A percentile compares a stretch with the other conserved stretches of the same genome.
phyloP scores from a whole-genome alignment of 768 basidiomycete genomes.

The Exsudoporus frostii region DNA sequence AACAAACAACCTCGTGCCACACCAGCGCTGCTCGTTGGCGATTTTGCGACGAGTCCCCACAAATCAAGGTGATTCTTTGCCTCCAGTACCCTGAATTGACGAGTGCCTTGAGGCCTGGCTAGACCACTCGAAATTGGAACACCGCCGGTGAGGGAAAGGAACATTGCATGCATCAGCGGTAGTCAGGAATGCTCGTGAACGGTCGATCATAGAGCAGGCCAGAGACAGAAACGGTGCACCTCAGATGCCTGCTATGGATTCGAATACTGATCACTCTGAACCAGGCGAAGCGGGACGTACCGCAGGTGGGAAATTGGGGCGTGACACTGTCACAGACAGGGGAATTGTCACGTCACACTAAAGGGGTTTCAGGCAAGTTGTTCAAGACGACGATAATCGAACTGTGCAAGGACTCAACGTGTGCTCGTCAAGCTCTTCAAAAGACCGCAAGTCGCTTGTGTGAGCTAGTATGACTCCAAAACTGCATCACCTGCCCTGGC shows the following conservation, averaged over 20 bases:
- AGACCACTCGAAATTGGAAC: slow-evolving; percentile 14
- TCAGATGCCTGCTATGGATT: background rate
- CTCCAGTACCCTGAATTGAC: background rate
- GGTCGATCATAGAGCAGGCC: background rate
- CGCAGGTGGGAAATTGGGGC: slow-evolving; percentile 4
- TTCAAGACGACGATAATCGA: slow-evolving; percentile 26
- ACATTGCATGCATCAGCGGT: background rate
- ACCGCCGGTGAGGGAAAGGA: slow-evolving; percentile 2
- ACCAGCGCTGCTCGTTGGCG: background rate
- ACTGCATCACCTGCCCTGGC: slow-evolving; percentile 1
- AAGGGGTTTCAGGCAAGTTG: slow-evolving; percentile 27
- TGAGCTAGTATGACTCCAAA: slow-evolving; percentile 27
- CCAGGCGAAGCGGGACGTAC: background rate
- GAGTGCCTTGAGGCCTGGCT: background rate
- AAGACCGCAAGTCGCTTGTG: slow-evolving; percentile 23
- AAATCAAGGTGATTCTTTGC: slow-evolving; percentile 5
- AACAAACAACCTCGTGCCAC: background rate
- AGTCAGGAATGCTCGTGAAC: background rate
- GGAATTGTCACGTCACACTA: slow-evolving; percentile 28
- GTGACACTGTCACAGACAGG: slow-evolving; percentile 31
- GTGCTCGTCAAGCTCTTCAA: slow-evolving; percentile 27
- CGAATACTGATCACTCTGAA: background rate
- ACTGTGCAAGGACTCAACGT: slow-evolving; percentile 29
- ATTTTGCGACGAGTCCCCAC: background rate
- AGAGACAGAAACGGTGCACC: slow-evolving; percentile 3